Evolutionary conservation across 768 basidiomycete genomes (phyloP).

Genomic region (Rhodosporidiobolus sp.): DNA sequence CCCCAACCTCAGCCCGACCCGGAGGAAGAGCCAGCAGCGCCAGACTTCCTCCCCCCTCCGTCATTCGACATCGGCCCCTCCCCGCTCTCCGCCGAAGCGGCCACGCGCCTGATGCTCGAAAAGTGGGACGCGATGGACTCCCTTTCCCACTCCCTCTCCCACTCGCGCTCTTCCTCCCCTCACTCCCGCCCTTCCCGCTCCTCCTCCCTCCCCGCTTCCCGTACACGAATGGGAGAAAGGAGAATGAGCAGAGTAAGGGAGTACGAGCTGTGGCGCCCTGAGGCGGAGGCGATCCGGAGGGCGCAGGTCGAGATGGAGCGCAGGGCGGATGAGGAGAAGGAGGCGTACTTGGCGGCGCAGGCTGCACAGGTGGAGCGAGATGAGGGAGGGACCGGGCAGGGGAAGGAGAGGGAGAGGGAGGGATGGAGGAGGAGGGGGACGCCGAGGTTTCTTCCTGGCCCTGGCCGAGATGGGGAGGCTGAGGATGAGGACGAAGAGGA

Average conservation of each 20-base stretch:
- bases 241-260: conserved; percentile 13
- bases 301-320: conserved; percentile 36
- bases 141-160: neutral
- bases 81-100: conserved; percentile 8
- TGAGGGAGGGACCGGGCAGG: neutral
- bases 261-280: conserved; percentile 18
- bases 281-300: conserved; percentile 15
- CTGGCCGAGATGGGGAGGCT: neutral
- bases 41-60: neutral
- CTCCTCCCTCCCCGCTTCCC: neutral
- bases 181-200: neutral
- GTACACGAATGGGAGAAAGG: neutral
- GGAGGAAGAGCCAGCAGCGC: neutral
- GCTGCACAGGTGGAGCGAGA: neutral
- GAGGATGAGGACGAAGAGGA: neutral
- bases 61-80: no score
- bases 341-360: conserved; percentile 1
- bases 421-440: neutral
- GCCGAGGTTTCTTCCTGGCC: neutral
- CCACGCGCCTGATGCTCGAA: conserved; percentile 20
- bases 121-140: conserved; percentile 29
- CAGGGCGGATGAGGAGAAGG: conserved; percentile 10
- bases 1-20: no score
- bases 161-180: neutral
- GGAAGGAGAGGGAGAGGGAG: neutral